These are phyloP conservation scores for Elsinoe australis DNA, from an alignment of 2,329 filamentous ascomycete species.

Conservation along the genomic window DNA sequence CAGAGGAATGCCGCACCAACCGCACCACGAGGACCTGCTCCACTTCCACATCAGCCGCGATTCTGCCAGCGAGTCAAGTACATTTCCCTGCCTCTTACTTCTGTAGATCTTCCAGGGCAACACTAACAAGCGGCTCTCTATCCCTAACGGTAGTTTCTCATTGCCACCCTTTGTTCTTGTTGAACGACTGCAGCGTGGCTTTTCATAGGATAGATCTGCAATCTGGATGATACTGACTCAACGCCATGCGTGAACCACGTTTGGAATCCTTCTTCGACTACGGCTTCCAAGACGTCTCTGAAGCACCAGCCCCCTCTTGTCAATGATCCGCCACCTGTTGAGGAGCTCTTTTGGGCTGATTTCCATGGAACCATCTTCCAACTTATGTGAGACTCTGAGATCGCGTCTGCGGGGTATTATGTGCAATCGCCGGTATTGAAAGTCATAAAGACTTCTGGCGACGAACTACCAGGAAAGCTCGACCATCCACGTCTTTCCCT, in stretches of 20 bases:
- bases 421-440: slow-evolving; percentile 13
- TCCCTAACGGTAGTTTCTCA: slow-evolving; percentile 4
- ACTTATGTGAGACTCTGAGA: slow-evolving; percentile 15
- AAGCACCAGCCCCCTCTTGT: slow-evolving; percentile 7
- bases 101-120: neutral
- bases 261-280: slow-evolving; percentile 13
- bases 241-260: slow-evolving; percentile 15
- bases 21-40: slow-evolving; percentile 3
- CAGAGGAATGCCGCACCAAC: slow-evolving; percentile 9
- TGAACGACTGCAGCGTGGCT: neutral
- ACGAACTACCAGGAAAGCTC: too few relatives aligned
- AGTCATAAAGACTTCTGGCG: slow-evolving; percentile 12
- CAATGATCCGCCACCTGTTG: slow-evolving; percentile 8
- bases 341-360: neutral
- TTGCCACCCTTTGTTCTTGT: slow-evolving; percentile 1
- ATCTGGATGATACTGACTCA: slow-evolving; percentile 13
- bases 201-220: slow-evolving; percentile 4
- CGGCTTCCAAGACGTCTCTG: slow-evolving; percentile 6
- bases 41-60: slow-evolving; percentile 10
- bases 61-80: neutral
- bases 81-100: slow-evolving; percentile 11
- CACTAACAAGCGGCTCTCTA: slow-evolving; percentile 5
- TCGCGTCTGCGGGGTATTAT: slow-evolving; percentile 9
- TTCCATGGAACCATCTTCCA: slow-evolving; percentile 5
- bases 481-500: too few relatives aligned